Evolutionary conservation across 352 stramenopile genomes (phyloP).

Genomic region (Blastocystis sp.): DNA sequence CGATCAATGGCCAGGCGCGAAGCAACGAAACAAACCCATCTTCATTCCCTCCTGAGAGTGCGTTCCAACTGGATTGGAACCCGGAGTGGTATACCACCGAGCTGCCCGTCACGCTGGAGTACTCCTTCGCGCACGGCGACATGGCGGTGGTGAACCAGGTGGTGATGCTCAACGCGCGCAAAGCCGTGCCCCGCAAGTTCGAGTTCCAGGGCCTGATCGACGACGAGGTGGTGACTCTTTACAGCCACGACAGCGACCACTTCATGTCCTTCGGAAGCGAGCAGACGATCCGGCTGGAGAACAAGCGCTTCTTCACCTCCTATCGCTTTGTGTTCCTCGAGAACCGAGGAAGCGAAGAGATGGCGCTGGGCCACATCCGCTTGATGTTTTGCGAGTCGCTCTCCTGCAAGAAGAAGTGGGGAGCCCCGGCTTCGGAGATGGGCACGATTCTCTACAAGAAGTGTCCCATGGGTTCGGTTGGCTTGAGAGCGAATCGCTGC

Average conservation of each 20-base stretch:
- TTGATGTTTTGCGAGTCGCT: neutral
- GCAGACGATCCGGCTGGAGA: neutral
- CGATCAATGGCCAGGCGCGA: neutral
- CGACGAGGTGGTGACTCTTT: neutral
- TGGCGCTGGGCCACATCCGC: neutral
- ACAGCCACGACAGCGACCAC: neutral
- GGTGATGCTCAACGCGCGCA: neutral
- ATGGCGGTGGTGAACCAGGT: constrained; percentile 4
- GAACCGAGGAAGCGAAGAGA: neutral
- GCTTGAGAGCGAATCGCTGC: neutral
- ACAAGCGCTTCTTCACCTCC: neutral
- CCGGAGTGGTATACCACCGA: neutral
- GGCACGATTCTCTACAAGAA: neutral
- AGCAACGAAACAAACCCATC: neutral
- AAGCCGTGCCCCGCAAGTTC: neutral
- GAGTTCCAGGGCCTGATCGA: neutral
- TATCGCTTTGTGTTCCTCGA: constrained; percentile 15
- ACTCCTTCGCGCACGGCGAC: neutral
- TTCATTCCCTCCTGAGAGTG: neutral
- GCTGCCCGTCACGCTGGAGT: neutral
- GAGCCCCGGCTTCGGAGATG: neutral
- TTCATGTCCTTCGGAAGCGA: neutral
- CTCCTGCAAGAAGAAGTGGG: constrained; percentile 1
- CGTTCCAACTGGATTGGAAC: neutral
- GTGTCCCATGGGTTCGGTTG: constrained; percentile 3